phyloP scores from a whole-genome alignment of 2,329 filamentous ascomycete genomes.

The Penicillium sp. region DNA sequence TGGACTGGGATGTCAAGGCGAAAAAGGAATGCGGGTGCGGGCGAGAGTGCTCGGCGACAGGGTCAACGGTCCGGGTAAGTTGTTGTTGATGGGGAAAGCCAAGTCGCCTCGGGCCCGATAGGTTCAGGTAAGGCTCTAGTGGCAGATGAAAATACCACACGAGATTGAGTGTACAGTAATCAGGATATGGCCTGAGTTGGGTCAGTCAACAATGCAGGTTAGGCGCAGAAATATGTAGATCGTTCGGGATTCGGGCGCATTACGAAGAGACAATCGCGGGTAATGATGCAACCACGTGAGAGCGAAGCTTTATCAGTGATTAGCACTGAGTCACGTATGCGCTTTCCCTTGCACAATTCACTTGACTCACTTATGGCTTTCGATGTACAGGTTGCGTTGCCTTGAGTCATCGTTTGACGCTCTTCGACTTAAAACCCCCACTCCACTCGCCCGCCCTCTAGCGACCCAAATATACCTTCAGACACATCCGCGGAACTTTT shows the following conservation, averaged over 20 bases:
- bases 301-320: constrained; percentile 20
- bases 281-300: constrained; percentile 29
- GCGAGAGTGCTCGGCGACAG: constrained; percentile 1
- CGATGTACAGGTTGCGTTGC: constrained; percentile 22
- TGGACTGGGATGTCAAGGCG: constrained; percentile 20
- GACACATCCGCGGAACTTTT: constrained; percentile 7
- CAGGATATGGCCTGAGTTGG: not conserved
- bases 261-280: constrained; percentile 3
- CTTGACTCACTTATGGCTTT: constrained; percentile 13
- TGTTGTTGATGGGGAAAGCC: constrained; percentile 20
- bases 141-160: not conserved
- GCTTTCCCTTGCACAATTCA: not conserved
- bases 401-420: constrained; percentile 17
- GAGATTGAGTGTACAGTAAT: not conserved
- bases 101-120: constrained; percentile 14
- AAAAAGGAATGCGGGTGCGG: not conserved
- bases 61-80: constrained; percentile 7
- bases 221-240: constrained; percentile 5
- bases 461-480: constrained; percentile 7
- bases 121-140: not conserved
- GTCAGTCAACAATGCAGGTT: not conserved
- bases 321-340: constrained; percentile 10
- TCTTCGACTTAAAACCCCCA: constrained; percentile 10
- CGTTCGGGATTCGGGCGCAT: constrained; percentile 3
- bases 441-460: constrained; percentile 16